A percentile compares a stretch with the other conserved stretches of the same genome.
Evolutionary conservation across 495 filamentous ascomycete species (phyloP).

Genomic region (Penicillium angulare): DNA sequence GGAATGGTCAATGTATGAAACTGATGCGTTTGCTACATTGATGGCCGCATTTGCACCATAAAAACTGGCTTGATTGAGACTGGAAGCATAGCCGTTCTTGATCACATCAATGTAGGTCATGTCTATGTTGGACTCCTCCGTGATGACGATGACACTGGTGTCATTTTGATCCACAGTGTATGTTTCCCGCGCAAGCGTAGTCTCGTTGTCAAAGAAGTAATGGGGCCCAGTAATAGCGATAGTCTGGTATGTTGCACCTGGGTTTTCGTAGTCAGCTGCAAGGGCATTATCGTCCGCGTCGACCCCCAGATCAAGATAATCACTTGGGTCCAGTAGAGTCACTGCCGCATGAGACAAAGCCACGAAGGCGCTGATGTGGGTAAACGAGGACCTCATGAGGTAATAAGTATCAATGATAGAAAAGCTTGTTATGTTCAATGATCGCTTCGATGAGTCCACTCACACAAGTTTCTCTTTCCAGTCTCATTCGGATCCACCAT

Average conservation of each 20-base stretch:
- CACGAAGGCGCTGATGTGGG: too few relatives aligned
- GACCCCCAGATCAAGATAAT: constrained; percentile 5
- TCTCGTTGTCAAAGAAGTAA: too few relatives aligned
- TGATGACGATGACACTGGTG: constrained; percentile 14
- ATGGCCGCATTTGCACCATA: constrained; percentile 12
- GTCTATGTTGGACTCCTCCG: constrained; percentile 6
- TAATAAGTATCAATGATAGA: too few relatives aligned
- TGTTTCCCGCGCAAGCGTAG: too few relatives aligned
- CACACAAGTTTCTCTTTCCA: too few relatives aligned
- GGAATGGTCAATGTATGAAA: neutral
- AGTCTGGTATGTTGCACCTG: constrained; percentile 1
- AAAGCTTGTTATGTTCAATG: too few relatives aligned
- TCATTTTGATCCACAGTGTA: too few relatives aligned
- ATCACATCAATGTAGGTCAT: constrained; percentile 3
- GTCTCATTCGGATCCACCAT: too few relatives aligned
- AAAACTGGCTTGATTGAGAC: constrained; percentile 12
- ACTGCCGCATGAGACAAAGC: too few relatives aligned
- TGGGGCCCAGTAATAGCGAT: constrained; percentile 1
- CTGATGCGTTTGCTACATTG: constrained; percentile 8
- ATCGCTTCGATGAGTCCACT: too few relatives aligned
- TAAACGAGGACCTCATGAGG: too few relatives aligned
- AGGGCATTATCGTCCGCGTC: constrained; percentile 10
- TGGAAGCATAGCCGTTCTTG: constrained; percentile 11
- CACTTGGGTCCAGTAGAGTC: constrained; percentile 11
- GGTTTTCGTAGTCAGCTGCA: constrained; percentile 3